phyloP scores from a whole-genome alignment of 2,329 filamentous ascomycete genomes.

The Trichoderma lentiforme region DNA sequence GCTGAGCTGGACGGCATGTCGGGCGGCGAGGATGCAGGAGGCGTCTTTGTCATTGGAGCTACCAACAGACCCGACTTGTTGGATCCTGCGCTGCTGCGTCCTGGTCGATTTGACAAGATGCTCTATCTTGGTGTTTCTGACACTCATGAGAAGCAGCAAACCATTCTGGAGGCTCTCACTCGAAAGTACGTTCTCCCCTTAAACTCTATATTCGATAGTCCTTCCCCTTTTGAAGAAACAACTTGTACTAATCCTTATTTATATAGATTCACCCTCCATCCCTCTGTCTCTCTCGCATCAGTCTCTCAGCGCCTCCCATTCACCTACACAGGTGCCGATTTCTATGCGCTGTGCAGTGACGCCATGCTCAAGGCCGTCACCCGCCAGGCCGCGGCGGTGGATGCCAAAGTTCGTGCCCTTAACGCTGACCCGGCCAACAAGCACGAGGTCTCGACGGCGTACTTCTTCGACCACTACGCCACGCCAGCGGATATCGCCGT shows the following conservation, averaged over 20 bases:
- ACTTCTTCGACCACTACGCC: constrained; percentile 93
- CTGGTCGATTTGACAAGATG: constrained; percentile 97
- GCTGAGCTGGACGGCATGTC: constrained; percentile 98
- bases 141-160: constrained; percentile 93
- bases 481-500: constrained; percentile 79
- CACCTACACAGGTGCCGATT: constrained; percentile 95
- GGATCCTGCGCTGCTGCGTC: constrained; percentile 83
- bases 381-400: constrained; percentile 77
- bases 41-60: constrained; percentile 94
- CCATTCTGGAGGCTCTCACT: constrained; percentile 88
- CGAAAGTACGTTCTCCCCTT: constrained; percentile 64
- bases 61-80: constrained; percentile 93
- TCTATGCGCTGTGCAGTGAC: constrained; percentile 95
- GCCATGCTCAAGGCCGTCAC: constrained; percentile 99
- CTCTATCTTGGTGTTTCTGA: constrained; percentile 94
- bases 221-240: not conserved
- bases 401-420: constrained; percentile 73
- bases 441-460: constrained; percentile 71
- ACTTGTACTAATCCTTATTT: not conserved
- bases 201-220: no score
- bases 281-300: constrained; percentile 68
- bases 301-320: constrained; percentile 81
- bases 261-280: constrained; percentile 75
- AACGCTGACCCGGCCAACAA: constrained; percentile 46
- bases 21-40: constrained; percentile 77